Base-by-base conservation (phyloP, 179 eudicot species). In the Spergularia azorica region DNA sequence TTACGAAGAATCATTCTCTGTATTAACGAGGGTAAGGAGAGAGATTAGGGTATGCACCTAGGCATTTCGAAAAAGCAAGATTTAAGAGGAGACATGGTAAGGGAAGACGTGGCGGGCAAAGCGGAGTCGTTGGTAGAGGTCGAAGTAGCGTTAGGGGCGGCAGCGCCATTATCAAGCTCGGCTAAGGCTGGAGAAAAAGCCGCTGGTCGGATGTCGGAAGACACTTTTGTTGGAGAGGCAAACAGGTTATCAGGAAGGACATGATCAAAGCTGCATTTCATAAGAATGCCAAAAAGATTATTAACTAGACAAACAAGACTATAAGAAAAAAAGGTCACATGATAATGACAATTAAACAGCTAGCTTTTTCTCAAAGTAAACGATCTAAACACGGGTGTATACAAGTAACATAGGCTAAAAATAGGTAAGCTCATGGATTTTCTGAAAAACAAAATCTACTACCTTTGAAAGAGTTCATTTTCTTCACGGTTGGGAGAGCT, bases 161-260 rank as follows among this genome's bases (percentile, higher is more conserved):
- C 63, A 56, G 70, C 50, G 64, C 76, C 75, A 65, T 77, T 79
- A 70, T 80, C 88, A 9, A 79, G 65, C 55, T 80, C 88, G 12
- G 84, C 63, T 0, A 82, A 26, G 57, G 72, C 79, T 20, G 84
- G 51, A 18, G 85, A 69, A 63, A 89, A 85, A 46, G 66, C 46
- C 3, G 88, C 78, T 39, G 90, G 72, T 55, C 81, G 73, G 18
- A 81, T 79, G 56, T 84, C 92, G 72, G 80, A 72, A 11, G 82
- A 85, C 14, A 81, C 76, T 81, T 92, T 94, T n/a, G 89, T 92
- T 9, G 98, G 97, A 67, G 98, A 92, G 15, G 94, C 86, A 75
- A 94, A 92, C 68, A 90, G 91, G 79, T 80, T 88, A 58, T 94
- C 98, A 6, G 98, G 97, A 58, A 94, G 96, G 71, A 77, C 81